A percentile compares a stretch with the other conserved stretches of the same genome.
phyloP scores from a whole-genome alignment of 768 basidiomycete species.

The Tylopilus balloui region DNA sequence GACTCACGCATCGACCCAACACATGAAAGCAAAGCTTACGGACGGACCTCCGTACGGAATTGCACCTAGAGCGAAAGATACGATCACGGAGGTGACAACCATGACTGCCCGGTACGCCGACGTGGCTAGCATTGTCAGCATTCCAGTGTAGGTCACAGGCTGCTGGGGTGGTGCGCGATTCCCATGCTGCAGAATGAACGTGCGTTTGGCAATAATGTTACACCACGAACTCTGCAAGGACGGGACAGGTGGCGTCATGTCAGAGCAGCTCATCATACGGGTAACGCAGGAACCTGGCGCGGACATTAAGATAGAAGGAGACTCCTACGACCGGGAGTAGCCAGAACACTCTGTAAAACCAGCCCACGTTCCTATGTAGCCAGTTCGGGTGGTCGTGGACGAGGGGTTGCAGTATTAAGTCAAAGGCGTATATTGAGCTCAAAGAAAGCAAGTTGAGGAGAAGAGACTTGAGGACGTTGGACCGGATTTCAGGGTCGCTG shows the following conservation, averaged over 20 bases:
- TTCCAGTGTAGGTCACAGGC: constrained; percentile 59
- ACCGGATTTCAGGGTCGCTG: constrained; percentile 74
- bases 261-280: constrained; percentile 9
- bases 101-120: constrained; percentile 81
- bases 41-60: constrained; percentile 63
- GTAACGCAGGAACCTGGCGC: constrained; percentile 25
- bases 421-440: constrained; percentile 71
- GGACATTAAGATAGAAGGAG: constrained; percentile 80
- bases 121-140: constrained; percentile 71
- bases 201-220: constrained; percentile 66
- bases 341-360: constrained; percentile 78
- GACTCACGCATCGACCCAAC: constrained; percentile 85
- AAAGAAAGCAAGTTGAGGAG: constrained; percentile 70
- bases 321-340: constrained; percentile 68
- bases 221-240: constrained; percentile 68
- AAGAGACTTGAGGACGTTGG: constrained; percentile 70
- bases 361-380: constrained; percentile 68
- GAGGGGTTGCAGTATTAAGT: constrained; percentile 64
- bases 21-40: constrained; percentile 67
- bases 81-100: constrained; percentile 68
- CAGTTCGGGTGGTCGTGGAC: constrained; percentile 58
- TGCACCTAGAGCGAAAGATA: constrained; percentile 59
- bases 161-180: constrained; percentile 49
- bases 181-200: constrained; percentile 70
- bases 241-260: constrained; percentile 5